A percentile compares a stretch with the other conserved stretches of the same genome.
phyloP scores from a whole-genome alignment of 805 yeast genomes.

The Wickerhamiella azymoides region DNA sequence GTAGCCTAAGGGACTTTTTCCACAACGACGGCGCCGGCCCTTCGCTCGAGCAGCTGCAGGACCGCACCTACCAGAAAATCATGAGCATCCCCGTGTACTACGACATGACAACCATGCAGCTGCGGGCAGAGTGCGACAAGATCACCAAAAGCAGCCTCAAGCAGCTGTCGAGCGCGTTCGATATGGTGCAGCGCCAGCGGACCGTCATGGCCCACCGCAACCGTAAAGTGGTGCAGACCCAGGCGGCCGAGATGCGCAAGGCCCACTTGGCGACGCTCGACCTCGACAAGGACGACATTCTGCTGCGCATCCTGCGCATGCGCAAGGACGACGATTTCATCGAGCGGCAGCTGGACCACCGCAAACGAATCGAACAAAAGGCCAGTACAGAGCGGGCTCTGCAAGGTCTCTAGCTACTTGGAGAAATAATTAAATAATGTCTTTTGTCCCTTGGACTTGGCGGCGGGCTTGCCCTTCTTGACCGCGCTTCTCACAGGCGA shows the following conservation, averaged over 20 bases:
- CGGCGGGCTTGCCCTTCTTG: background rate
- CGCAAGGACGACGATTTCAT: slow-evolving; percentile 51
- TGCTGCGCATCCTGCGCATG: slow-evolving; percentile 56
- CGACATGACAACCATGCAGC: slow-evolving; percentile 34
- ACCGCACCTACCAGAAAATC: slow-evolving; percentile 49
- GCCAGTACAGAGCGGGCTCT: slow-evolving; percentile 37
- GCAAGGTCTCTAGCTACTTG: slow-evolving; percentile 11
- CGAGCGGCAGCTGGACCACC: slow-evolving; percentile 41
- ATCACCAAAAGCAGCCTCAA: slow-evolving; percentile 39
- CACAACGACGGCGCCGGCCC: slow-evolving; percentile 76
- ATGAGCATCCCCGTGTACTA: slow-evolving; percentile 52
- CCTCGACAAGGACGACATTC: slow-evolving; percentile 43
- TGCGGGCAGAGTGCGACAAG: slow-evolving; percentile 46
- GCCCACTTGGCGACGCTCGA: slow-evolving; percentile 34
- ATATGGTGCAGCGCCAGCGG: slow-evolving; percentile 43
- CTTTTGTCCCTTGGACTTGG: background rate
- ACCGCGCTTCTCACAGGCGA: background rate
- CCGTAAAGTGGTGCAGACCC: slow-evolving; percentile 36
- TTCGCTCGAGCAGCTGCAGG: slow-evolving; percentile 46
- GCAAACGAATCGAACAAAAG: slow-evolving; percentile 44
- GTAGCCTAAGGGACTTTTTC: slow-evolving; percentile 58
- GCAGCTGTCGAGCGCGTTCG: slow-evolving; percentile 30
- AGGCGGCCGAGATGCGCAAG: slow-evolving; percentile 33
- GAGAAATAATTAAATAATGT: slow-evolving; percentile 8
- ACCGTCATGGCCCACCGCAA: slow-evolving; percentile 66